phyloP scores from a whole-genome alignment of 2,329 filamentous ascomycete genomes.

The Sporothrix globosa region DNA sequence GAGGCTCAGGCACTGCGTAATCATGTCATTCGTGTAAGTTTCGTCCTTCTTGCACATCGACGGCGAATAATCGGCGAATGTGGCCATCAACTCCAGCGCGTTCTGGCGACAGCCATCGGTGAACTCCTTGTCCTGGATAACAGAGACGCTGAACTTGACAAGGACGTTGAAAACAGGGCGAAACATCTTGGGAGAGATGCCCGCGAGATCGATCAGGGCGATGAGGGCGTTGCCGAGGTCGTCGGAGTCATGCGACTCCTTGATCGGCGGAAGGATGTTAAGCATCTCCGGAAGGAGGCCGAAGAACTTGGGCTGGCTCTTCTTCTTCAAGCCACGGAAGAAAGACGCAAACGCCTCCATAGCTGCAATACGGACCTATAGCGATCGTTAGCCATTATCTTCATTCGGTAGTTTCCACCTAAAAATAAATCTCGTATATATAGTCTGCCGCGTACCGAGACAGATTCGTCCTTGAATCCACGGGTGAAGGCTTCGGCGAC shows the following conservation, averaged over 20 bases:
- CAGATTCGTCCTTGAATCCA: conserved; percentile 87
- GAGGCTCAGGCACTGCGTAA: conserved; percentile 93
- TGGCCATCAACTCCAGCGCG: conserved; percentile 94
- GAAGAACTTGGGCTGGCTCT: conserved; percentile 85
- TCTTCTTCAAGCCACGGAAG: conserved; percentile 88
- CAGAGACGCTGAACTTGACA: conserved; percentile 88
- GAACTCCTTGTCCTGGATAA: conserved; percentile 94
- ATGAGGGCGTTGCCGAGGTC: conserved; percentile 87
- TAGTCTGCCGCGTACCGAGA: conserved; percentile 61
- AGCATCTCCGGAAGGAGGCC: conserved; percentile 85
- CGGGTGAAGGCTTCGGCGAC: conserved; percentile 86
- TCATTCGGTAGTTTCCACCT: neutral
- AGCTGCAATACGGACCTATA: conserved; percentile 81
- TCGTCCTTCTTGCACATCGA: conserved; percentile 93
- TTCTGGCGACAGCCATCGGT: conserved; percentile 90
- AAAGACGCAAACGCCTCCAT: conserved; percentile 98
- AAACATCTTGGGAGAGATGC: conserved; percentile 97
- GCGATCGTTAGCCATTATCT: conserved; percentile 7
- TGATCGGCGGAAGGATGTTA: conserved; percentile 91
- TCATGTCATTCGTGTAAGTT: conserved; percentile 94
- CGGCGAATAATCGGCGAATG: conserved; percentile 92
- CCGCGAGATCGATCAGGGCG: conserved; percentile 90
- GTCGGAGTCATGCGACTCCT: conserved; percentile 87
- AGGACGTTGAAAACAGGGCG: conserved; percentile 90
- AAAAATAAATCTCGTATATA: neutral